phyloP scores from a whole-genome alignment of 768 basidiomycete genomes.

The Mycena polygramma region DNA sequence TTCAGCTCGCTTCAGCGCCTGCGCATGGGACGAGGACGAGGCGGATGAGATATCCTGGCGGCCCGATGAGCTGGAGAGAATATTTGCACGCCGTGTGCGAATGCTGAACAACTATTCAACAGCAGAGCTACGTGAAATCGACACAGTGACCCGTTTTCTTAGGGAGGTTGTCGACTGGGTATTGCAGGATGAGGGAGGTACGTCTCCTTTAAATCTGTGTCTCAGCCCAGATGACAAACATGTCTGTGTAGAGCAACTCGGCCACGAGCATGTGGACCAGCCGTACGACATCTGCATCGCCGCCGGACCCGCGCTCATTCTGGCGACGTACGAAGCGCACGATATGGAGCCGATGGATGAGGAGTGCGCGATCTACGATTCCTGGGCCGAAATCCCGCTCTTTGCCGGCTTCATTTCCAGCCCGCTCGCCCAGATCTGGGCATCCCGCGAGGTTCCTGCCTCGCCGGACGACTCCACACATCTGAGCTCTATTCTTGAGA shows the following conservation, averaged over 20 bases:
- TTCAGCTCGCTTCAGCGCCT: not conserved
- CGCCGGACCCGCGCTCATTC: constrained; percentile 2
- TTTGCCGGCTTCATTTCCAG: constrained; percentile 6
- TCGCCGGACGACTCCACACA: not conserved
- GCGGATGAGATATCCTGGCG: not conserved
- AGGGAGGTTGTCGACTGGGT: not conserved
- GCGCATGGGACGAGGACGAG: not conserved
- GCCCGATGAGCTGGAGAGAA: not conserved
- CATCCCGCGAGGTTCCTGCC: not conserved
- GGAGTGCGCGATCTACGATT: not conserved
- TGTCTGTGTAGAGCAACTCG: not conserved
- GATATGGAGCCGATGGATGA: not conserved
- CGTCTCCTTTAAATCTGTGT: not conserved
- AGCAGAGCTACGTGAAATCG: constrained; percentile 6
- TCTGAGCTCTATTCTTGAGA: constrained; percentile 4
- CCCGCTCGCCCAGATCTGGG: constrained; percentile 2
- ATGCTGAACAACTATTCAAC: constrained; percentile 3
- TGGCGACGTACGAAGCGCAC: not conserved
- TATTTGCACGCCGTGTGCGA: not conserved
- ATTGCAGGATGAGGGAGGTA: not conserved
- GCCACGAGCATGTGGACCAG: too few species aligned
- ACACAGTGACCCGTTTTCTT: not conserved
- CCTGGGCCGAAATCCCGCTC: not conserved
- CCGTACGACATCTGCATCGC: not conserved
- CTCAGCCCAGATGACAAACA: too few species aligned